A percentile compares a stretch with the other conserved stretches of the same genome.
Evolutionary conservation across 2,329 filamentous ascomycete species (phyloP).

Genomic region (Phialophora expanda): DNA sequence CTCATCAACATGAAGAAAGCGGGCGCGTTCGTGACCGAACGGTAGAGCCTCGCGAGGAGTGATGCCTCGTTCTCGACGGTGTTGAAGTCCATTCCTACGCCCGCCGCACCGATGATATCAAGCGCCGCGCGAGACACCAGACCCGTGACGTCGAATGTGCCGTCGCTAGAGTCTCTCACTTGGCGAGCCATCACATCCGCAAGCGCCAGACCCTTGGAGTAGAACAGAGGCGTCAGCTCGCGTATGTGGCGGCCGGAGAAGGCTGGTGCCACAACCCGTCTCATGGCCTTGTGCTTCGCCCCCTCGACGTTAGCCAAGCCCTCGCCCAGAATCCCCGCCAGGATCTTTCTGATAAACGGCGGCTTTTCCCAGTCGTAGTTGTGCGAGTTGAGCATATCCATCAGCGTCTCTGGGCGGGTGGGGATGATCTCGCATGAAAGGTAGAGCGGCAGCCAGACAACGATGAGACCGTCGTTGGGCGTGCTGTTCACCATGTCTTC

Average conservation of each 20-base stretch:
- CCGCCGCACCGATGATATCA: conserved; percentile 72
- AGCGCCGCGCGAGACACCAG: conserved; percentile 67
- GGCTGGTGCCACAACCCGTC: conserved; percentile 78
- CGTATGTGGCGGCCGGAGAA: conserved; percentile 85
- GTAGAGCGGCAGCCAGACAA: conserved; percentile 16
- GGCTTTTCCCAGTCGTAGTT: conserved; percentile 63
- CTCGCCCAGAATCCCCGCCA: conserved; percentile 55
- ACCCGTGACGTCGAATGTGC: conserved; percentile 58
- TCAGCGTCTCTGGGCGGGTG: conserved; percentile 45
- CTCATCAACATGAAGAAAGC: conserved; percentile 65
- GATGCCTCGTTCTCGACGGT: conserved; percentile 67
- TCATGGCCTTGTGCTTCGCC: conserved; percentile 80
- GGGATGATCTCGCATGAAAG: conserved; percentile 11
- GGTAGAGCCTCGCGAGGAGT: conserved; percentile 63
- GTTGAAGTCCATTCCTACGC: conserved; percentile 72
- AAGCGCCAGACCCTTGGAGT: conserved; percentile 74
- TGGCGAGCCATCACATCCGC: conserved; percentile 62
- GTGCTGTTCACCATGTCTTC: conserved; percentile 19
- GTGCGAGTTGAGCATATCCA: conserved; percentile 60
- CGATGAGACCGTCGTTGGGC: conserved; percentile 25
- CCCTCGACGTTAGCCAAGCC: conserved; percentile 76
- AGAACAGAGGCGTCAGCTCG: conserved; percentile 81
- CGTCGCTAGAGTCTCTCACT: conserved; percentile 42
- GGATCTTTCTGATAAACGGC: conserved; percentile 49
- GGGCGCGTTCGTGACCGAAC: conserved; percentile 59